These are phyloP conservation scores for Taphrina confusa DNA, from an alignment of 1,139 yeast genomes.

Conservation along the genomic window DNA sequence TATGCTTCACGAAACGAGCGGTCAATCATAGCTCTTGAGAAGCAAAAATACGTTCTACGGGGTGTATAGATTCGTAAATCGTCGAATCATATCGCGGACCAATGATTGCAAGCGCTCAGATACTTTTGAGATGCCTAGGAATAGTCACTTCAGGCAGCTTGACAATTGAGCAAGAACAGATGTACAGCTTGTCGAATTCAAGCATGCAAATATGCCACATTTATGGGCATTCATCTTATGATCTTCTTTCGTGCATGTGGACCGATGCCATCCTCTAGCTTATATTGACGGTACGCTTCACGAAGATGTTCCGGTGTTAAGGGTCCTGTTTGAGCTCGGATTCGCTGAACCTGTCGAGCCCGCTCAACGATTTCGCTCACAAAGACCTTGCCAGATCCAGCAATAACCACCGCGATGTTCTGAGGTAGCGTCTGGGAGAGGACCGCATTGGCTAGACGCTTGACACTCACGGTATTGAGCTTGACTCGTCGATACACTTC, in stretches of 20 bases:
- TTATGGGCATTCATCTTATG: slow-evolving; percentile 7
- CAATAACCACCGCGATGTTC: slow-evolving; percentile 76
- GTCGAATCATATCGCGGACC: too few species aligned
- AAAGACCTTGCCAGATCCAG: slow-evolving; percentile 85
- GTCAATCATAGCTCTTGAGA: neutral
- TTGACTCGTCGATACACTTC: slow-evolving; percentile 86
- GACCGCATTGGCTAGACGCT: slow-evolving; percentile 68
- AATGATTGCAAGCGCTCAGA: too few species aligned
- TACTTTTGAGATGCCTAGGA: too few species aligned
- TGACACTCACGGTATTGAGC: slow-evolving; percentile 74
- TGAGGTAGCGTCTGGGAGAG: slow-evolving; percentile 82
- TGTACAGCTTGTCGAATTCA: too few species aligned
- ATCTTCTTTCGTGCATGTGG: slow-evolving; percentile 10
- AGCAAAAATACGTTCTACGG: slow-evolving; percentile 2
- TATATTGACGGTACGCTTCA: slow-evolving; percentile 71
- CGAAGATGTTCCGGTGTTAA: slow-evolving; percentile 79
- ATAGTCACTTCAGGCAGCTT: too few species aligned
- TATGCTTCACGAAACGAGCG: neutral
- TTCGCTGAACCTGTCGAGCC: slow-evolving; percentile 39
- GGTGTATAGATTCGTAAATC: too few species aligned
- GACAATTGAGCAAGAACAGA: too few species aligned
- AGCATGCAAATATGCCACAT: too few species aligned
- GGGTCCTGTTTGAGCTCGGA: slow-evolving; percentile 53
- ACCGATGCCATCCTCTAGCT: slow-evolving; percentile 4
- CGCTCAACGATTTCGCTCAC: slow-evolving; percentile 80